Evolutionary conservation across 192 early-diverging fungal species (phyloP), one percentile per base, ranked within the genome.

Genomic region (Coemansia sp.): DNA sequence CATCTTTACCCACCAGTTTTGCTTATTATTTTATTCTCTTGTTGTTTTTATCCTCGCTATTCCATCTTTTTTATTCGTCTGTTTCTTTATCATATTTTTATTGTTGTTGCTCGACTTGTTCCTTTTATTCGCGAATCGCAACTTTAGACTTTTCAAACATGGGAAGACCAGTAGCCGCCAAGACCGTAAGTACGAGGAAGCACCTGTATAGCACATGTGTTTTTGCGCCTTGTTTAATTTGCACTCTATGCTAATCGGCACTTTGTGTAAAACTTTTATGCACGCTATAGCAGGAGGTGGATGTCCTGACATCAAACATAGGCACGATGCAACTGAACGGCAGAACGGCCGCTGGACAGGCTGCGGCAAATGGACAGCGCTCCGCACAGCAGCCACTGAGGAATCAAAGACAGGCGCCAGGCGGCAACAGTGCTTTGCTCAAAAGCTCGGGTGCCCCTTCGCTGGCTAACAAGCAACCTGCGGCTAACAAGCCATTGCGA

Each of bases 271-370:
- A n/a, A n/a, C n/a, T n/a, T n/a, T n/a, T n/a, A n/a, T n/a, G n/a
- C n/a, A n/a, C n/a, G n/a, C n/a, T 32, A 8, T 63, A 63, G 60
- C 39, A 17, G n/a, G 60, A 63, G 11, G 40, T 63, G n/a, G 60
- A 63, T 19, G n/a, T 33, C 11, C 60, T 63, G 27, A 37, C 60
- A 6, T 55, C 47, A 7, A 45, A 63, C 28, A 63, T 63, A 36
- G 29, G 60, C 60, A 63, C 60, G n/a, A 63, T 63, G 51, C 40
- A 63, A 32, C 52, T 63, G 11, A 43, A 46, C 5, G 46, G 32
- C 38, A 46, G 45, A 46, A 24, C 24, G 25, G 38, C 52, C 7
- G 46, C 53, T 10, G 6, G 35, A 14, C 18, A 45, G 13, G 25
- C 29, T 6, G 28, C 37, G 26, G 35, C 20, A 33, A 34, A 32